Conservation (phyloP, 2,329 filamentous ascomycete genomes). For the Xylogone sp. region DNA sequence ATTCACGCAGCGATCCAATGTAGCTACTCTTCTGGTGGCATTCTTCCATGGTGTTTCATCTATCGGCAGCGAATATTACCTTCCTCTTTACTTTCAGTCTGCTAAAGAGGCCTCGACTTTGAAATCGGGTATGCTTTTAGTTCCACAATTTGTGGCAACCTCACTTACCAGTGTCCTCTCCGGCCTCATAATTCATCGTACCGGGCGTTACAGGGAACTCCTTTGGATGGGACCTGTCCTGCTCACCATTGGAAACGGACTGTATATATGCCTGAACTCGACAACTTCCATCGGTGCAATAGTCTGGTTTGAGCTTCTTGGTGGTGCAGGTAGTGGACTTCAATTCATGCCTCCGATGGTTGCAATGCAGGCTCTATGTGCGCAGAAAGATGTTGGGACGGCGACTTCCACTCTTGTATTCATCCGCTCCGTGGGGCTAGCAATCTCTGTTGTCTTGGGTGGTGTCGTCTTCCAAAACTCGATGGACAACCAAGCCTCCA, state of each 20-base stretch:
- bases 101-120: conserved; percentile 47
- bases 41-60: conserved; percentile 63
- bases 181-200: conserved; percentile 44
- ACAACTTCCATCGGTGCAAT: conserved; percentile 35
- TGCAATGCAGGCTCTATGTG: conserved; percentile 49
- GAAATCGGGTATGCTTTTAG: conserved; percentile 39
- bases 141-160: conserved; percentile 28
- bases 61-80: conserved; percentile 3
- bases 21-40: conserved; percentile 62
- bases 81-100: conserved; percentile 69
- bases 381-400: conserved; percentile 33
- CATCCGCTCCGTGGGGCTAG: conserved; percentile 35
- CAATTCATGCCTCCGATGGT: conserved; percentile 53
- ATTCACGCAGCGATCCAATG: conserved; percentile 62
- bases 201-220: conserved; percentile 42
- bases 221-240: conserved; percentile 40
- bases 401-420: conserved; percentile 50
- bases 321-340: conserved; percentile 45
- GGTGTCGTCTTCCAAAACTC: conserved; percentile 41
- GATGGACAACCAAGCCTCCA: conserved; percentile 9
- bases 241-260: conserved; percentile 41
- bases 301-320: conserved; percentile 45
- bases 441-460: conserved; percentile 42
- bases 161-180: conserved; percentile 40
- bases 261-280: conserved; percentile 39